Conservation (phyloP, 1,139 yeast genomes). For the Saccharomyces uvarum region DNA sequence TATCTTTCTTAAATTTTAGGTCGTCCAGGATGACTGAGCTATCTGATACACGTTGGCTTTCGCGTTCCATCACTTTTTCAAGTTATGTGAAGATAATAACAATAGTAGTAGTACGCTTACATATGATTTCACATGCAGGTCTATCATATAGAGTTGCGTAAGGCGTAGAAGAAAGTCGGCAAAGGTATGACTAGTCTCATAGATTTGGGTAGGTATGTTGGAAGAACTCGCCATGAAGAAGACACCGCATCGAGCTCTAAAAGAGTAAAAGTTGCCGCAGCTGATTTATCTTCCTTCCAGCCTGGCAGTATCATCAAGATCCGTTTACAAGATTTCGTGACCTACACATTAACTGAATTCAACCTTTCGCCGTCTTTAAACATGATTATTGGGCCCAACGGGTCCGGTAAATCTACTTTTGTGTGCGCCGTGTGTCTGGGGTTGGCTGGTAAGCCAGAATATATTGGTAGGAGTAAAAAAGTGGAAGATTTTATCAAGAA, state of each 20-base stretch:
- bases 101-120: not conserved
- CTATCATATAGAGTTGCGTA: not conserved
- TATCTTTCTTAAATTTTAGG: not conserved
- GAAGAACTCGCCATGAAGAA: not conserved
- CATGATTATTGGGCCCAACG: constrained; percentile 95
- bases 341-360: constrained; percentile 73
- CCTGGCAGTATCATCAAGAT: constrained; percentile 69
- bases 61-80: not conserved
- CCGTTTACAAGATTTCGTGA: constrained; percentile 67
- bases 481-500: constrained; percentile 67
- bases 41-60: not conserved
- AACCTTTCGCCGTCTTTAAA: constrained; percentile 76
- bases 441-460: constrained; percentile 69
- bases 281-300: constrained; percentile 17
- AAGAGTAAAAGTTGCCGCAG: constrained; percentile 14
- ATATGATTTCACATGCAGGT: not conserved
- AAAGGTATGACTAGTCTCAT: not conserved
- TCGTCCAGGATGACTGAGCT: not conserved
- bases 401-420: constrained; percentile 90
- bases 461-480: constrained; percentile 70
- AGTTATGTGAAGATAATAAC: not conserved
- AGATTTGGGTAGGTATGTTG: not conserved
- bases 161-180: not conserved
- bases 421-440: constrained; percentile 93
- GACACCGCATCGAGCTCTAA: constrained; percentile 7